Percentiles rank a stretch among this genome's conserved stretches.
phyloP scores from a whole-genome alignment of 148 eudicot species.

The Rhododendron mucronatum region DNA sequence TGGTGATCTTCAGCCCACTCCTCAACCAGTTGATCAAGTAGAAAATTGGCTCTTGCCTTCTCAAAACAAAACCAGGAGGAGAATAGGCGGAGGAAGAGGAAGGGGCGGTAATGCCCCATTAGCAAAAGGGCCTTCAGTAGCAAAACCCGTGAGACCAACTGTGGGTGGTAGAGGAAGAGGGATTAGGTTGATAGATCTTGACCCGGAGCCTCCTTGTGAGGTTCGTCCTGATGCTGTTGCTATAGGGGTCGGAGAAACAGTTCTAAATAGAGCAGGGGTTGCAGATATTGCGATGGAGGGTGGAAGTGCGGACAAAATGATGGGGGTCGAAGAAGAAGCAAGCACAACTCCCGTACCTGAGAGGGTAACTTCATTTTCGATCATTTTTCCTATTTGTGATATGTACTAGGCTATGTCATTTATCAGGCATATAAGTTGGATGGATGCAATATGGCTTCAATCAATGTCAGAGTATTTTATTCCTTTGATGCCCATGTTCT shows the following conservation, averaged over 20 bases:
- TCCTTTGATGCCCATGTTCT: not conserved
- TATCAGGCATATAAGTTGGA: not conserved
- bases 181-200: slow-evolving; percentile 69
- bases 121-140: slow-evolving; percentile 61
- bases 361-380: slow-evolving; percentile 44
- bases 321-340: slow-evolving; percentile 69
- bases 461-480: not conserved
- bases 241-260: slow-evolving; percentile 47
- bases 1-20: slow-evolving; percentile 83
- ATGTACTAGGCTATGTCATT: not conserved
- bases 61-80: slow-evolving; percentile 67
- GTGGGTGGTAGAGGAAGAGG: slow-evolving; percentile 86
- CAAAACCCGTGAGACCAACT: slow-evolving; percentile 59
- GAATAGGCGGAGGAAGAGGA: slow-evolving; percentile 75
- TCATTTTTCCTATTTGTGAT: not conserved
- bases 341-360: slow-evolving; percentile 82
- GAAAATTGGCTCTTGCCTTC: slow-evolving; percentile 50
- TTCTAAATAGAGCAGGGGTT: slow-evolving; percentile 51
- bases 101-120: slow-evolving; percentile 66
- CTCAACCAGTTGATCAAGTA: slow-evolving; percentile 56
- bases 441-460: not conserved
- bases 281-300: slow-evolving; percentile 80
- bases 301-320: slow-evolving; percentile 62
- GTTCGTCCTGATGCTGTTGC: slow-evolving; percentile 54
- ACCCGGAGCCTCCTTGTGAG: slow-evolving; percentile 57